These are phyloP conservation scores for Hanseniaspora hatyaiensis DNA, from an alignment of 805 yeast species.

Conservation along the genomic window DNA sequence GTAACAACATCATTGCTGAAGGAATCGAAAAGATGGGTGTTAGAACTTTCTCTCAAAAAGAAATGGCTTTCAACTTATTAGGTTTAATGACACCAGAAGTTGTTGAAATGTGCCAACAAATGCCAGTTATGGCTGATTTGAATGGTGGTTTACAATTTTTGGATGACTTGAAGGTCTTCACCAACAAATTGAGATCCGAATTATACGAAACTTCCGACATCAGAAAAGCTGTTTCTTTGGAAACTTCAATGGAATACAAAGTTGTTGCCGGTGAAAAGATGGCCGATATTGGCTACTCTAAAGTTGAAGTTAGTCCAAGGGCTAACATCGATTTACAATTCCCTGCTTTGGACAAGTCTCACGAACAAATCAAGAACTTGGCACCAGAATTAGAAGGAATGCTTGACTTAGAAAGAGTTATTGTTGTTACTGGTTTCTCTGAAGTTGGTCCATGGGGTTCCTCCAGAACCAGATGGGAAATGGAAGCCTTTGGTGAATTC, in stretches of 20 bases:
- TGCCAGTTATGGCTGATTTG: slow-evolving; percentile 94
- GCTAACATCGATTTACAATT: slow-evolving; percentile 88
- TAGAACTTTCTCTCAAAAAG: slow-evolving; percentile 95
- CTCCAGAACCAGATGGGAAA: slow-evolving; percentile 98
- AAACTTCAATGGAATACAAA: slow-evolving; percentile 72
- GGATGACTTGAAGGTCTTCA: slow-evolving; percentile 80
- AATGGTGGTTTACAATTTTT: slow-evolving; percentile 97
- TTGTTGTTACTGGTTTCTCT: slow-evolving; percentile 94
- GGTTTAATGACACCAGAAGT: slow-evolving; percentile 86
- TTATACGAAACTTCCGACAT: slow-evolving; percentile 72
- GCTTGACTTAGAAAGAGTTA: slow-evolving; percentile 79
- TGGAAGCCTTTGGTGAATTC: slow-evolving; percentile 91
- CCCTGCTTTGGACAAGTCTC: slow-evolving; percentile 67
- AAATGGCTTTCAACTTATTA: slow-evolving; percentile 96
- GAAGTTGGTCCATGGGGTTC: slow-evolving; percentile 99
- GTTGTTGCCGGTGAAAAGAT: slow-evolving; percentile 68
- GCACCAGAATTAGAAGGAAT: slow-evolving; percentile 77
- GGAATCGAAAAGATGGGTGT: slow-evolving; percentile 93
- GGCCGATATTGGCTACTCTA: slow-evolving; percentile 75
- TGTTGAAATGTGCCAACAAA: slow-evolving; percentile 75
- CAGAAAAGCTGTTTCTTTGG: slow-evolving; percentile 90
- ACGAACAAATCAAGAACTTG: slow-evolving; percentile 54
- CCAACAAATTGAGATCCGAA: slow-evolving; percentile 63
- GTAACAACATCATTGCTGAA: slow-evolving; percentile 92
- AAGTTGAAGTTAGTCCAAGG: slow-evolving; percentile 76